Percentiles rank a stretch among this genome's conserved stretches.
phyloP scores from a whole-genome alignment of 495 filamentous ascomycete genomes.

The Penicillium bovifimosum region DNA sequence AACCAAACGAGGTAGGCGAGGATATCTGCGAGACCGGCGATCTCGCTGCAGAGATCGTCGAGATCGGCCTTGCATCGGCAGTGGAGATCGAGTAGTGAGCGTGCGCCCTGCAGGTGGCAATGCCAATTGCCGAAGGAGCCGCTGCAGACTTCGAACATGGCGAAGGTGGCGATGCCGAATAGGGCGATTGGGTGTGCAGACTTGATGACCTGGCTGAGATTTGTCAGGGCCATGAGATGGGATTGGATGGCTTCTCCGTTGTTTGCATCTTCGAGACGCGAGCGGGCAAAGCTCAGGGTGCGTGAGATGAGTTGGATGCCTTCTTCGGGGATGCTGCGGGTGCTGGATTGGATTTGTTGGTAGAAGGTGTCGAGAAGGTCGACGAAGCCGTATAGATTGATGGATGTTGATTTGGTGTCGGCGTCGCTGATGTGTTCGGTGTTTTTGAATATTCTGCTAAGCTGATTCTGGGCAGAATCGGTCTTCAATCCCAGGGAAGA shows the following conservation, averaged over 20 bases:
- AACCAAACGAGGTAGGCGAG: conserved; percentile 33
- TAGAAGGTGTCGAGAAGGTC: conserved; percentile 28
- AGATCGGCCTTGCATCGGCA: conserved; percentile 24
- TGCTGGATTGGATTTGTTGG: conserved; percentile 25
- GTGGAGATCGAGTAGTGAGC: conserved; percentile 31
- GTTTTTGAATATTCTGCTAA: background rate
- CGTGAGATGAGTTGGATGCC: conserved; percentile 24
- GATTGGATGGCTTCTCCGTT: conserved; percentile 23
- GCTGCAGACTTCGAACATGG: conserved; percentile 32
- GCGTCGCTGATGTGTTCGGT: background rate
- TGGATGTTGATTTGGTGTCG: conserved; percentile 9
- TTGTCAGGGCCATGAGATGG: conserved; percentile 25
- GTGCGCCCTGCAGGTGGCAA: conserved; percentile 30
- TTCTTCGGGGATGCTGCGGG: conserved; percentile 20
- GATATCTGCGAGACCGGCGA: conserved; percentile 24
- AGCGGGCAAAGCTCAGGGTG: conserved; percentile 22
- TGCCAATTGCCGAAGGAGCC: conserved; percentile 32
- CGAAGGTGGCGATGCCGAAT: conserved; percentile 32
- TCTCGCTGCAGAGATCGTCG: conserved; percentile 15
- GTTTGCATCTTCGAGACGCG: conserved; percentile 18
- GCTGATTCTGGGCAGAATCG: background rate
- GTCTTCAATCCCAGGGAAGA: conserved; percentile 4
- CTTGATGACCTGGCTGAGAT: conserved; percentile 26
- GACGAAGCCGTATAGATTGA: conserved; percentile 32
- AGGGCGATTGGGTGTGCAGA: conserved; percentile 29